A percentile compares a stretch with the other conserved stretches of the same genome.
These are phyloP conservation scores for Cytospora leucostoma DNA, from an alignment of 2,329 filamentous ascomycete genomes.

Conservation along the genomic window DNA sequence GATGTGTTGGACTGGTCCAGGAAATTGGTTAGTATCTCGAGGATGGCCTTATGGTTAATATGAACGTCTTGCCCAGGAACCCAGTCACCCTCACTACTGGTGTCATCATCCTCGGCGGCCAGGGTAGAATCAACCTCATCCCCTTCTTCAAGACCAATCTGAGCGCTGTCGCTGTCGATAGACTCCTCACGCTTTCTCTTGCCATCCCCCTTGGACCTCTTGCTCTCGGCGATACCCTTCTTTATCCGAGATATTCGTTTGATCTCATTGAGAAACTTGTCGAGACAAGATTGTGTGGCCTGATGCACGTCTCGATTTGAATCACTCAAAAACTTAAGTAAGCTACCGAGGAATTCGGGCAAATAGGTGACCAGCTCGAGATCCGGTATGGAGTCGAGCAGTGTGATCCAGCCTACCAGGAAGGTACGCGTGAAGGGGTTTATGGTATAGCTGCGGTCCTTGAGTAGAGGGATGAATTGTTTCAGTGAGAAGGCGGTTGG, in stretches of 20 bases:
- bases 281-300: constrained; percentile 82
- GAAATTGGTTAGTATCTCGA: constrained; percentile 89
- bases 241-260: constrained; percentile 92
- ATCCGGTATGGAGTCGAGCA: constrained; percentile 95
- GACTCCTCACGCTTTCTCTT: constrained; percentile 71
- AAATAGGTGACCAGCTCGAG: constrained; percentile 91
- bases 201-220: constrained; percentile 66
- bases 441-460: constrained; percentile 90
- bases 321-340: constrained; percentile 91
- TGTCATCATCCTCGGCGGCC: constrained; percentile 59
- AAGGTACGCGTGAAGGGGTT: constrained; percentile 96
- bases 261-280: constrained; percentile 90
- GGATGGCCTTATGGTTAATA: constrained; percentile 86
- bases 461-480: constrained; percentile 87
- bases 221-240: constrained; percentile 86
- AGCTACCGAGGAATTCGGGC: constrained; percentile 84
- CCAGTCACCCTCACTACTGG: constrained; percentile 85
- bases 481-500: constrained; percentile 90
- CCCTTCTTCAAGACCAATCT: constrained; percentile 59
- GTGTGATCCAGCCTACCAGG: constrained; percentile 90
- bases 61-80: constrained; percentile 96
- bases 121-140: constrained; percentile 61
- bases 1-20: constrained; percentile 54
- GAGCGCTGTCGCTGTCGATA: constrained; percentile 65
- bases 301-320: constrained; percentile 93